Conservation (phyloP, 164 flowering plant genomes). For the Dillenia suffruticosa region DNA sequence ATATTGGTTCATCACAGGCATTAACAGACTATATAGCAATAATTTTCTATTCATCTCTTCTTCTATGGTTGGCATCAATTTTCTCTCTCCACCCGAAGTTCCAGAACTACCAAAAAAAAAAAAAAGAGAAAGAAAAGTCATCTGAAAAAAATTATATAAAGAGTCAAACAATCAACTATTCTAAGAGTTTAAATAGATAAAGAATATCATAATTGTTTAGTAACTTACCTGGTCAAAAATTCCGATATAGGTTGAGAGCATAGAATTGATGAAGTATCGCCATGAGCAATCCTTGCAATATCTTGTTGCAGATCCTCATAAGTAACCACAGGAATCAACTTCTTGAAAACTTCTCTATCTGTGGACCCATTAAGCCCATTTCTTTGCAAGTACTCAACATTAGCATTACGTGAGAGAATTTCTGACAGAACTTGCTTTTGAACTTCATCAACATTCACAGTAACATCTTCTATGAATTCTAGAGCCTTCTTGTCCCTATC, state of each 20-base stretch:
- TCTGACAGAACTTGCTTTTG: slow-evolving; percentile 8
- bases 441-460: slow-evolving; percentile 11
- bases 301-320: slow-evolving; percentile 11
- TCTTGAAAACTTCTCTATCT: slow-evolving; percentile 8
- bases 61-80: slow-evolving; percentile 37
- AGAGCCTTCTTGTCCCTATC: slow-evolving; percentile 9
- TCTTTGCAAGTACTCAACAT: slow-evolving; percentile 11
- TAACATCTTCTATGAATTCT: slow-evolving; percentile 10
- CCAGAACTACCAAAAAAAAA: slow-evolving; percentile 27
- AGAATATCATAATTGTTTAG: neutral
- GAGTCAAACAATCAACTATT: neutral
- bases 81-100: slow-evolving; percentile 43
- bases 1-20: slow-evolving; percentile 39
- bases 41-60: slow-evolving; percentile 27
- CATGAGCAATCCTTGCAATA: slow-evolving; percentile 9
- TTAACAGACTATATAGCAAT: slow-evolving; percentile 28
- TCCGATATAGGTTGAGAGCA: slow-evolving; percentile 10
- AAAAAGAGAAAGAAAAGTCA: neutral
- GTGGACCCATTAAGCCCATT: slow-evolving; percentile 9
- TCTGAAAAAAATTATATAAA: neutral
- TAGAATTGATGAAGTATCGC: slow-evolving; percentile 10
- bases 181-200: neutral
- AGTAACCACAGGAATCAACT: slow-evolving; percentile 12
- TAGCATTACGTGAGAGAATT: slow-evolving; percentile 9
- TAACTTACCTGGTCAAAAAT: slow-evolving; percentile 12